Evolutionary conservation across 208 protist genomes (phyloP).

Genomic region (Acanthamoeba healyi): DNA sequence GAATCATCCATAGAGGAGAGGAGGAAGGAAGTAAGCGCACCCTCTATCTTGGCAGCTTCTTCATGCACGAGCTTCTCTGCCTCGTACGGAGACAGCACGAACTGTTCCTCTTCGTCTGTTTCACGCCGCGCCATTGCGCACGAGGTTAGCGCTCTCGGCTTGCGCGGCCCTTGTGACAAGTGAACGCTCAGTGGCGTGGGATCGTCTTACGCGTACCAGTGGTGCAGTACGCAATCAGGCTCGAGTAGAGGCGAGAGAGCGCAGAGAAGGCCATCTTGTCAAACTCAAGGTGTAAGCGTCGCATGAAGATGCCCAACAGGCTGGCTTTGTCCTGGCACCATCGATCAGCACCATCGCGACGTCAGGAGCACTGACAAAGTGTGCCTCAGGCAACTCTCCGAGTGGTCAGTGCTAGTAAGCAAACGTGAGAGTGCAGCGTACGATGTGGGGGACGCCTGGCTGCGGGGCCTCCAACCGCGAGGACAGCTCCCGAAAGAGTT

Average conservation of each 20-base stretch:
- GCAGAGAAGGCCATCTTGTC: conserved; percentile 43
- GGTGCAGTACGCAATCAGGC: conserved; percentile 1
- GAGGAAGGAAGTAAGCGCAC: neutral
- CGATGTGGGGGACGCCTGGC: neutral
- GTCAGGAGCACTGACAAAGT: no score
- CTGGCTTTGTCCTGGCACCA: conserved; percentile 49
- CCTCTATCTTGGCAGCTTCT: conserved; percentile 35
- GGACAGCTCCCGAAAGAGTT: conserved; percentile 16
- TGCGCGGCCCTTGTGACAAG: neutral
- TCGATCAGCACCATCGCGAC: no score
- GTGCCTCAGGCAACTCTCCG: neutral
- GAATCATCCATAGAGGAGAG: neutral
- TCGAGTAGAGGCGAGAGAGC: conserved; percentile 61
- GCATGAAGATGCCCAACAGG: conserved; percentile 61
- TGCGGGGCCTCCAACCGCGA: neutral
- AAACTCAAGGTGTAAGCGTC: conserved; percentile 33
- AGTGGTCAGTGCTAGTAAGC: neutral
- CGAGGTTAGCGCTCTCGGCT: neutral
- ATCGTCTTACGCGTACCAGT: neutral
- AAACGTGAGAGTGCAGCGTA: neutral
- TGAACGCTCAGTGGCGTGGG: no score
- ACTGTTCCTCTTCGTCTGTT: conserved; percentile 22
- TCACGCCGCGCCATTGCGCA: no score
- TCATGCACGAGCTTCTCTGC: conserved; percentile 37
- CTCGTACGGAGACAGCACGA: conserved; percentile 6